Evolutionary conservation across 208 protist species (phyloP).

Genomic region (Trichomonas vaginalis): DNA sequence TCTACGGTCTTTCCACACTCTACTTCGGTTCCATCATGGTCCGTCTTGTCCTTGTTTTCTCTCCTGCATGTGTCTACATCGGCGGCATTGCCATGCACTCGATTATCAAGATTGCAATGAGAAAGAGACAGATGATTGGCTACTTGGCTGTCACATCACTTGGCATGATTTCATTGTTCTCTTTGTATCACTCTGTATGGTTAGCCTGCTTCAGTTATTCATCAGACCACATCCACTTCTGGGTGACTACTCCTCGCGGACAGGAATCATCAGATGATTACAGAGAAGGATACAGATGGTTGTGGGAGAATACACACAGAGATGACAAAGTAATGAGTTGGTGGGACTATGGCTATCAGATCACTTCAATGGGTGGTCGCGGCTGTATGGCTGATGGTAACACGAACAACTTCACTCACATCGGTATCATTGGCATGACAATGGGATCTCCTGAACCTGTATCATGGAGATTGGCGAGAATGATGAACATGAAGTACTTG

Average conservation of each 20-base stretch:
- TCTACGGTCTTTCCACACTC: neutral
- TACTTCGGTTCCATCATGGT: constrained; percentile 50
- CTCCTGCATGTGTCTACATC: constrained; percentile 57
- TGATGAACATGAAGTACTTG: constrained; percentile 83
- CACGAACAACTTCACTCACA: constrained; percentile 96
- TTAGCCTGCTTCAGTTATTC: constrained; percentile 65
- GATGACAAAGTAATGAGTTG: constrained; percentile 52
- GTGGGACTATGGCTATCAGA: constrained; percentile 98
- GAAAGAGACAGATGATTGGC: neutral
- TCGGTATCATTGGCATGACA: constrained; percentile 72
- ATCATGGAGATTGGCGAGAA: constrained; percentile 55
- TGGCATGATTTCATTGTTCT: constrained; percentile 31
- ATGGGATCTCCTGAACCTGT: constrained; percentile 58
- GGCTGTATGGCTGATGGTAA: constrained; percentile 82
- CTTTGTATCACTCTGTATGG: constrained; percentile 60
- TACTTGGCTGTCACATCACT: too few species aligned
- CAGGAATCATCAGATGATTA: constrained; percentile 80
- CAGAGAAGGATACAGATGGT: constrained; percentile 79
- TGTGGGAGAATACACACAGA: constrained; percentile 67
- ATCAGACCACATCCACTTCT: constrained; percentile 43
- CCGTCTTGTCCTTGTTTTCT: constrained; percentile 66
- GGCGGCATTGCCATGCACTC: constrained; percentile 45
- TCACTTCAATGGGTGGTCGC: constrained; percentile 79
- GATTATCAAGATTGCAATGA: neutral
- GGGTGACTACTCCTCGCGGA: constrained; percentile 45